These are phyloP conservation scores for Heterobasidion parviporum DNA, from an alignment of 1,284 basidiomycete genomes.

Conservation along the genomic window DNA sequence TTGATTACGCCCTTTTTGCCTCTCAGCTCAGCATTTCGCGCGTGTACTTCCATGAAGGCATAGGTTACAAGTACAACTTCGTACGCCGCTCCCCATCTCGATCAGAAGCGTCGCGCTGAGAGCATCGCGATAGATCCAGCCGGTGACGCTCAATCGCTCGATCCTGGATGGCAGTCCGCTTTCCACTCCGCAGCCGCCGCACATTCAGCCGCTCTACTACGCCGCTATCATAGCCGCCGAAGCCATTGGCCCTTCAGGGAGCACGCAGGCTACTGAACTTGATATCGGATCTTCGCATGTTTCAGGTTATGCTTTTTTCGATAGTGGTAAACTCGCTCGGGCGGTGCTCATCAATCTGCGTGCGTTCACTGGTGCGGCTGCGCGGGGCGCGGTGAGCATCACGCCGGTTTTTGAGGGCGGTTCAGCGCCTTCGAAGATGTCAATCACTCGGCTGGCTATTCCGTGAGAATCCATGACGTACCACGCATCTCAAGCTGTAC, in stretches of 20 bases:
- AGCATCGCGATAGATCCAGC: constrained; percentile 38
- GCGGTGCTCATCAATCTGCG: constrained; percentile 51
- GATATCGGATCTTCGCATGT: constrained; percentile 37
- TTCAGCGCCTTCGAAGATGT: constrained; percentile 17
- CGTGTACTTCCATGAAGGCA: constrained; percentile 32
- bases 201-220: constrained; percentile 57
- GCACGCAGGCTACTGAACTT: constrained; percentile 43
- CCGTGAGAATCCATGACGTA: constrained; percentile 23
- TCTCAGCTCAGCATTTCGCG: constrained; percentile 27
- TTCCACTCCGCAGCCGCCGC: constrained; percentile 37
- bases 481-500: constrained; percentile 6
- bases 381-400: constrained; percentile 35
- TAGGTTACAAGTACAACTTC: constrained; percentile 38
- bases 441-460: constrained; percentile 38
- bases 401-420: constrained; percentile 27
- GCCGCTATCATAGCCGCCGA: constrained; percentile 42
- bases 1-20: constrained; percentile 54
- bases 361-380: constrained; percentile 29
- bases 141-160: constrained; percentile 41
- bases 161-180: constrained; percentile 41
- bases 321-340: constrained; percentile 32
- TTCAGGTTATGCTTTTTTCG: constrained; percentile 58
- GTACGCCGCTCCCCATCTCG: constrained; percentile 16
- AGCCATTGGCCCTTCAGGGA: constrained; percentile 30
- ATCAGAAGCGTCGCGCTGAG: background rate